A percentile compares a stretch with the other conserved stretches of the same genome.
phyloP scores from a whole-genome alignment of 495 filamentous ascomycete genomes.

The Oleoguttula mirabilis region DNA sequence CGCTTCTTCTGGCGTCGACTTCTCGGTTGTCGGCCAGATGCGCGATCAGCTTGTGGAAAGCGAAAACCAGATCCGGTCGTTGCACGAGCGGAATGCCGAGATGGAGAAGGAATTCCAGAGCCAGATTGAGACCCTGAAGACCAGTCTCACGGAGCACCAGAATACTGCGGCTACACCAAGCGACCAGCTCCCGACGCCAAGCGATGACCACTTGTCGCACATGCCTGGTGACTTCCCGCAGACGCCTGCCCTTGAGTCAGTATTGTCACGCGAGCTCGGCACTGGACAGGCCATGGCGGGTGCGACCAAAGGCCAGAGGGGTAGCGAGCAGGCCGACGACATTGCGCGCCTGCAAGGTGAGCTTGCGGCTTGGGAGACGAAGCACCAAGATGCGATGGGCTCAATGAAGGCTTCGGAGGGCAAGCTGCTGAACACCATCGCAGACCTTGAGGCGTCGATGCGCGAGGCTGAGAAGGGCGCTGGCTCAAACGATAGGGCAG shows the following conservation, averaged over 20 bases:
- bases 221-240: constrained; percentile 23
- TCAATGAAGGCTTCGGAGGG: constrained; percentile 63
- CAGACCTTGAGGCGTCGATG: constrained; percentile 52
- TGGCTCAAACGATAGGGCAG: neutral
- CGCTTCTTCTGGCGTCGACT: constrained; percentile 71
- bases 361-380: constrained; percentile 58
- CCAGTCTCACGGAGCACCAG: constrained; percentile 25
- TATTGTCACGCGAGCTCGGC: constrained; percentile 24
- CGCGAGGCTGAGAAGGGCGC: constrained; percentile 41
- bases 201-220: constrained; percentile 9
- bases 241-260: constrained; percentile 17
- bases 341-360: constrained; percentile 65
- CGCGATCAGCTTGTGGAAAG: constrained; percentile 77
- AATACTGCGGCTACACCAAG: constrained; percentile 1
- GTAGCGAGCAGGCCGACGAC: constrained; percentile 45
- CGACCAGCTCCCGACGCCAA: constrained; percentile 17
- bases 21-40: constrained; percentile 77
- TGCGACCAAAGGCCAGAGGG: constrained; percentile 16
- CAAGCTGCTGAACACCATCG: constrained; percentile 57
- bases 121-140: constrained; percentile 56
- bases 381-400: constrained; percentile 58
- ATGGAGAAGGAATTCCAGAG: constrained; percentile 61
- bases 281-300: constrained; percentile 13
- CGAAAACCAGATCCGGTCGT: constrained; percentile 61
- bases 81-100: constrained; percentile 58